Percentiles rank a stretch among this genome's conserved stretches.
phyloP scores from a whole-genome alignment of 768 basidiomycete species.

The Lactarius hatsudake region DNA sequence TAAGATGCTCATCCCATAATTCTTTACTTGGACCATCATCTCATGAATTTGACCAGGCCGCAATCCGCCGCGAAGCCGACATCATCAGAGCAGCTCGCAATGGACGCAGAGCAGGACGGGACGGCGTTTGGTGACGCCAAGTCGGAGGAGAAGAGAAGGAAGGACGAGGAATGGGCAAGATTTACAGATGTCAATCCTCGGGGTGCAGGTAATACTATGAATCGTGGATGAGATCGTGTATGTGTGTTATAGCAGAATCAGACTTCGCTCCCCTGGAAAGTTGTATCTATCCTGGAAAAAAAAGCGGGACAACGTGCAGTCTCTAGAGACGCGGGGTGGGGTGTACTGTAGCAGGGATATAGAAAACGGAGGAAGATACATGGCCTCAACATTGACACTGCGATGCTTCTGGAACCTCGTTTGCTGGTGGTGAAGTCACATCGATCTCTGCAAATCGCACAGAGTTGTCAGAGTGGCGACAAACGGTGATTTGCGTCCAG shows the following conservation, averaged over 20 bases:
- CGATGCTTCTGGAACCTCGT: constrained; percentile 82
- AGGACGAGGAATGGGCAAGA: constrained; percentile 89
- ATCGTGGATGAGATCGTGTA: constrained; percentile 64
- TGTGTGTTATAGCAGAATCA: constrained; percentile 18
- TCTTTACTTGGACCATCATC: background rate
- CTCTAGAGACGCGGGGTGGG: constrained; percentile 18
- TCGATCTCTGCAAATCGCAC: constrained; percentile 69
- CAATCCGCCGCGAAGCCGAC: constrained; percentile 52
- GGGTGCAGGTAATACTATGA: constrained; percentile 98
- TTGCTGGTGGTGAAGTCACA: constrained; percentile 68
- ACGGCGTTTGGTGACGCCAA: constrained; percentile 63
- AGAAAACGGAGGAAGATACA: constrained; percentile 29
- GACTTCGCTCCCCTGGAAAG: constrained; percentile 2
- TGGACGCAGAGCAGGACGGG: constrained; percentile 86
- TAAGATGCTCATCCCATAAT: constrained; percentile 39
- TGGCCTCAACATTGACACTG: constrained; percentile 70
- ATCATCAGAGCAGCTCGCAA: constrained; percentile 69
- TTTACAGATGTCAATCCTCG: constrained; percentile 83
- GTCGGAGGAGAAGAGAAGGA: constrained; percentile 70
- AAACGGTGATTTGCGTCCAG: background rate
- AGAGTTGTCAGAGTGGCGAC: background rate
- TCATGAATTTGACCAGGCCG: constrained; percentile 7
- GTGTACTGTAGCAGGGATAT: constrained; percentile 26
- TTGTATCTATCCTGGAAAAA: background rate
- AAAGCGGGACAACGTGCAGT: constrained; percentile 11